These are phyloP conservation scores for Arthrinium phaeospermum DNA, from an alignment of 2,329 filamentous ascomycete genomes.

Conservation along the genomic window DNA sequence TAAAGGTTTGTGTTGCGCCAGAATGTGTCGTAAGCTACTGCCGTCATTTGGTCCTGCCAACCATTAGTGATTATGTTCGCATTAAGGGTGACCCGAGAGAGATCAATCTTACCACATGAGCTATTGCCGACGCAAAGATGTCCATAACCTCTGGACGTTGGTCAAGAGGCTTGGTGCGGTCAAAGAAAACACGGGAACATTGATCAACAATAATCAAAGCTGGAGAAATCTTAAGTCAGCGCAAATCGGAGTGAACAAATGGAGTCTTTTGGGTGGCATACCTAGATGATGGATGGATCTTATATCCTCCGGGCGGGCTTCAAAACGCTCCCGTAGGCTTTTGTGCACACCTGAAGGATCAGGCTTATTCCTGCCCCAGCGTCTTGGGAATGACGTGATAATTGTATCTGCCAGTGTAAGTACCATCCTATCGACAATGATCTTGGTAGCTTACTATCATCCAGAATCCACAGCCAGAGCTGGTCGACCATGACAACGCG, in stretches of 20 bases:
- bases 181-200: slow-evolving; percentile 44
- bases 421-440: slow-evolving; percentile 64
- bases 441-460: slow-evolving; percentile 58
- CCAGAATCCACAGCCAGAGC: slow-evolving; percentile 65
- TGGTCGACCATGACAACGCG: slow-evolving; percentile 68
- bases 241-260: no score
- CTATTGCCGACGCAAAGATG: slow-evolving; percentile 38
- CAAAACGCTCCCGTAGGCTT: slow-evolving; percentile 66
- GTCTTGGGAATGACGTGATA: slow-evolving; percentile 48
- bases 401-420: slow-evolving; percentile 67
- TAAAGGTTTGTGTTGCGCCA: slow-evolving; percentile 61
- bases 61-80: neutral
- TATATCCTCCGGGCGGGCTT: slow-evolving; percentile 28
- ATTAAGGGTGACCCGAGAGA: neutral
- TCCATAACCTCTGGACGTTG: slow-evolving; percentile 40
- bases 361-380: slow-evolving; percentile 56
- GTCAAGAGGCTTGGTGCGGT: slow-evolving; percentile 38
- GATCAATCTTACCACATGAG: slow-evolving; percentile 31
- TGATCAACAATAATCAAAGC: slow-evolving; percentile 43
- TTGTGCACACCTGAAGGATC: slow-evolving; percentile 67
- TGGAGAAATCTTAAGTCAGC: neutral
- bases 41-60: slow-evolving; percentile 64
- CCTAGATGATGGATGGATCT: slow-evolving; percentile 36
- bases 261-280: neutral
- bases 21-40: slow-evolving; percentile 65